Evolutionary conservation across 2,329 filamentous ascomycete genomes (phyloP).

Genomic region (Aureobasidium sp.): DNA sequence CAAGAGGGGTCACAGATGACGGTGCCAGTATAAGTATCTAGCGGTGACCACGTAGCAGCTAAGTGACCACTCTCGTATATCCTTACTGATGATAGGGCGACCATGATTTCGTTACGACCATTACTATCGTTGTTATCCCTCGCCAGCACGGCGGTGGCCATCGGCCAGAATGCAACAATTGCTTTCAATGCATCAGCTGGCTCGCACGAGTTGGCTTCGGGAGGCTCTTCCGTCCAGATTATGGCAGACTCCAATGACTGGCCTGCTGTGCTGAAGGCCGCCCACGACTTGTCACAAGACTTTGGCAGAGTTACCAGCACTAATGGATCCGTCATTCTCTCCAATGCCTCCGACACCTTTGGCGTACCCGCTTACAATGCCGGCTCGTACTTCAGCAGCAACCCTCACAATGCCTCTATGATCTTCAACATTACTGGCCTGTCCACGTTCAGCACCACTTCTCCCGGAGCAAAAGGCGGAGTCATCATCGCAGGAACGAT

Average conservation of each 20-base stretch:
- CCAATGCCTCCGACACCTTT: constrained; percentile 22
- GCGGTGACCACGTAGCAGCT: neutral
- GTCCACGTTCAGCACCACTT: constrained; percentile 30
- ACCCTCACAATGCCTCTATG: constrained; percentile 35
- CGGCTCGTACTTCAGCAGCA: constrained; percentile 29
- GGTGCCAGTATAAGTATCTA: neutral
- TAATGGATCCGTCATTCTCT: constrained; percentile 51
- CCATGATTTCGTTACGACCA: constrained; percentile 7
- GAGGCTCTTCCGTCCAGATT: constrained; percentile 41
- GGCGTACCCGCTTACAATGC: constrained; percentile 28
- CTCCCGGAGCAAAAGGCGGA: constrained; percentile 21
- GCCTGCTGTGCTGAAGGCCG: constrained; percentile 62
- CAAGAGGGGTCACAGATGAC: neutral
- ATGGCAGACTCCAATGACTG: constrained; percentile 54
- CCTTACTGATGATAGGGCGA: neutral
- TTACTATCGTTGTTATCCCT: constrained; percentile 6
- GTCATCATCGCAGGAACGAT: constrained; percentile 64
- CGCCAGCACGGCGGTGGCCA: constrained; percentile 26
- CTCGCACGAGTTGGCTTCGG: constrained; percentile 18
- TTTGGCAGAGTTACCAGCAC: constrained; percentile 64
- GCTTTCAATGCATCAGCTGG: constrained; percentile 36
- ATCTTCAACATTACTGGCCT: constrained; percentile 38
- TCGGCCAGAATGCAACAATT: constrained; percentile 47
- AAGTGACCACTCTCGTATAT: neutral
- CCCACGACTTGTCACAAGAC: constrained; percentile 59